Evolutionary conservation across 2,329 filamentous ascomycete species (phyloP).

Genomic region (Pezicula radicicola): DNA sequence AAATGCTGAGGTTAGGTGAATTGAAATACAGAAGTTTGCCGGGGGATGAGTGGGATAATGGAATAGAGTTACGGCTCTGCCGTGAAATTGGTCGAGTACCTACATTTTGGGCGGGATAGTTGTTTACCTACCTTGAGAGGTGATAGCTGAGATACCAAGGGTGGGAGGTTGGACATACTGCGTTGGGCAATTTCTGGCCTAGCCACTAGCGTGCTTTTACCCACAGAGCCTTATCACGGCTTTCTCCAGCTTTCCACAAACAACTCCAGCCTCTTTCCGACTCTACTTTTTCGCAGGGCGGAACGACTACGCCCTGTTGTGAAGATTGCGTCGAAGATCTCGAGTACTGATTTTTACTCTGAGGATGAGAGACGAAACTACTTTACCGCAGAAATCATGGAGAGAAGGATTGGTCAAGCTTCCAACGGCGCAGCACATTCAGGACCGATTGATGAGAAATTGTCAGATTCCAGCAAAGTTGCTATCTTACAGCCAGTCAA

Average conservation of each 20-base stretch:
- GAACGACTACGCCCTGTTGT: too few relatives aligned
- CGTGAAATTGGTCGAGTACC: not conserved
- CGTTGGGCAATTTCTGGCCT: constrained; percentile 7
- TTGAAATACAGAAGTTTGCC: not conserved
- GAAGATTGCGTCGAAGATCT: not conserved
- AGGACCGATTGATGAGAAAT: not conserved
- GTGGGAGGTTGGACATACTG: constrained; percentile 10
- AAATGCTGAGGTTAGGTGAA: not conserved
- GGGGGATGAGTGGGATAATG: not conserved
- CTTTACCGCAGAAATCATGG: not conserved
- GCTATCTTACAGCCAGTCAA: constrained; percentile 2
- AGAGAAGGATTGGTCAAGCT: constrained; percentile 4
- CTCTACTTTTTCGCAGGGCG: too few relatives aligned
- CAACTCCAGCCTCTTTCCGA: not conserved
- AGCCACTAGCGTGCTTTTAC: not conserved
- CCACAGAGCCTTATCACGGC: not conserved
- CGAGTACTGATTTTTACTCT: not conserved
- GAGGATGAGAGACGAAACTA: constrained; percentile 1
- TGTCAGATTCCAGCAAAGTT: constrained; percentile 9
- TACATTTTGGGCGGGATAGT: not conserved
- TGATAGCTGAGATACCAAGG: not conserved
- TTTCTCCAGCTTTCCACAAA: not conserved
- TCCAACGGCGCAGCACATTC: constrained; percentile 1
- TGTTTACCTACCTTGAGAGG: not conserved
- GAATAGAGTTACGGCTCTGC: not conserved